Evolutionary conservation across 257 asterid species (phyloP).

Genomic region (Solanum phureja): DNA sequence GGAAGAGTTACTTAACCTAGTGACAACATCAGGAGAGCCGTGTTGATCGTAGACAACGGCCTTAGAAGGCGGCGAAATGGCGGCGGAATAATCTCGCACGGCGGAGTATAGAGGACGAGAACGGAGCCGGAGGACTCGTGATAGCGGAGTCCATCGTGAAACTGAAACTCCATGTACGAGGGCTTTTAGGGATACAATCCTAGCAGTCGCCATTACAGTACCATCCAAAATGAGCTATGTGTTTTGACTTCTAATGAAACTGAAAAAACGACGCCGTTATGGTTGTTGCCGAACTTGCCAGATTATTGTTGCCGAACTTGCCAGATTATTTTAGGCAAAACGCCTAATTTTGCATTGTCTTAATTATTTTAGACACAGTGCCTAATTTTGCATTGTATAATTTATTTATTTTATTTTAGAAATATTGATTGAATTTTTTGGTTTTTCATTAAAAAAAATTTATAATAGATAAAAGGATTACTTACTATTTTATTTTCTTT

Average conservation of each 20-base stretch:
- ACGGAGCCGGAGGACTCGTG: constrained; percentile 9
- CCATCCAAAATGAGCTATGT: not conserved
- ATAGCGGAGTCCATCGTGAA: constrained; percentile 2
- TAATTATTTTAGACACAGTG: too few species aligned
- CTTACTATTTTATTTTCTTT: too few species aligned
- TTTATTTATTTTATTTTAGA: too few species aligned
- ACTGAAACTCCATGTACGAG: constrained; percentile 15
- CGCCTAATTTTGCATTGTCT: not conserved
- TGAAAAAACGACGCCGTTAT: not conserved
- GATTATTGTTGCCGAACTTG: not conserved
- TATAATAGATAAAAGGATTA: too few species aligned
- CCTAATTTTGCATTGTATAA: too few species aligned
- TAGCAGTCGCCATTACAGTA: constrained; percentile 34
- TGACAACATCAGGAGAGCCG: constrained; percentile 80
- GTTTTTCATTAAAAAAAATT: too few species aligned
- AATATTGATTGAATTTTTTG: too few species aligned
- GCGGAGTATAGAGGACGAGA: not conserved
- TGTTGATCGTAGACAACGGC: constrained; percentile 81
- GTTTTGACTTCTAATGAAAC: not conserved
- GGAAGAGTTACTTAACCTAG: constrained; percentile 2
- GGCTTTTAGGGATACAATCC: constrained; percentile 20
- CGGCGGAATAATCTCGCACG: constrained; percentile 44
- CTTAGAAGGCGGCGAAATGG: constrained; percentile 75
- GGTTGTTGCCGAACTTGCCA: not conserved
- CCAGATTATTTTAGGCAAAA: not conserved